These are phyloP conservation scores for Hypoxylon sp. DNA, from an alignment of 2,329 filamentous ascomycete genomes.

Conservation along the genomic window DNA sequence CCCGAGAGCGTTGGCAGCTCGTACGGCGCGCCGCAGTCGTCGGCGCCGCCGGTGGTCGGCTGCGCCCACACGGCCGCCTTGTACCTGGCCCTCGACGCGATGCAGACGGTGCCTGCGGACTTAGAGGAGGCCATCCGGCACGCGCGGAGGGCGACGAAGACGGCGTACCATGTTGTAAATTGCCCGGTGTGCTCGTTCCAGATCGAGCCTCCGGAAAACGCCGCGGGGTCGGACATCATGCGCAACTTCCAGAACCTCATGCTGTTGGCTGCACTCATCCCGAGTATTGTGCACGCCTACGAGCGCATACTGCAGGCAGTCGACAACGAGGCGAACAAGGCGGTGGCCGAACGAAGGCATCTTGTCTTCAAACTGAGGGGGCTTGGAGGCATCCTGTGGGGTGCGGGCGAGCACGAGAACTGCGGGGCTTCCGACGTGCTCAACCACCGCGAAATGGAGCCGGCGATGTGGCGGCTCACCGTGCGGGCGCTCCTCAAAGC, in stretches of 20 bases:
- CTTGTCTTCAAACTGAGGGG: conserved; percentile 60
- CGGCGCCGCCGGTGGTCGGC: not conserved
- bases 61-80: conserved; percentile 64
- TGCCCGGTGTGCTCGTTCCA: conserved; percentile 63
- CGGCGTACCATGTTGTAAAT: conserved; percentile 63
- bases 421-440: conserved; percentile 51
- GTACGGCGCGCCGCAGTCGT: conserved; percentile 4
- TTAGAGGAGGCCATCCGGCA: conserved; percentile 61
- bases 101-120: conserved; percentile 60
- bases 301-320: conserved; percentile 65
- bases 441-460: conserved; percentile 61
- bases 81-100: conserved; percentile 63
- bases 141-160: conserved; percentile 60
- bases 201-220: conserved; percentile 46
- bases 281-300: conserved; percentile 69
- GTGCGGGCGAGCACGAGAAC: conserved; percentile 43
- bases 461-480: conserved; percentile 64
- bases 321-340: conserved; percentile 62
- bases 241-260: conserved; percentile 69
- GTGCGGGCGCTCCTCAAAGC: conserved; percentile 66
- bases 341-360: conserved; percentile 56
- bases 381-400: conserved; percentile 60
- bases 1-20: conserved; percentile 39
- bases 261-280: conserved; percentile 68
- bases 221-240: conserved; percentile 54